A percentile compares a stretch with the other conserved stretches of the same genome.
Evolutionary conservation across 2,329 filamentous ascomycete genomes (phyloP).

Genomic region (Diaporthe destruens): DNA sequence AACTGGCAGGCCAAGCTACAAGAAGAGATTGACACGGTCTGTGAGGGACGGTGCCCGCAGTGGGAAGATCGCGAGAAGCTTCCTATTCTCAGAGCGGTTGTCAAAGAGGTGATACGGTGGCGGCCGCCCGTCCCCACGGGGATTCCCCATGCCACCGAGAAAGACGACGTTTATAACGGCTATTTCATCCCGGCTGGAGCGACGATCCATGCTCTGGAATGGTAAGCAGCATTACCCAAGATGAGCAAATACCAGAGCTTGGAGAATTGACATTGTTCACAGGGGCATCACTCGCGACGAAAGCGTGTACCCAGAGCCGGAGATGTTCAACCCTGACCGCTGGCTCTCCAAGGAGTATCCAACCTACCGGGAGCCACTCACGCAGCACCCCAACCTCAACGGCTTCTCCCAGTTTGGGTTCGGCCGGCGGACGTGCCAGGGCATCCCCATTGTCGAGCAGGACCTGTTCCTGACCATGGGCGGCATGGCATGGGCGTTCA

Average conservation of each 20-base stretch:
- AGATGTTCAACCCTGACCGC: conserved; percentile 55
- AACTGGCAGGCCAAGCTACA: conserved; percentile 52
- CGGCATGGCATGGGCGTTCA: conserved; percentile 53
- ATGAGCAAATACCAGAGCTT: not conserved
- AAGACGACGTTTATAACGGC: conserved; percentile 65
- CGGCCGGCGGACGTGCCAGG: conserved; percentile 63
- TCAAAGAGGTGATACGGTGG: conserved; percentile 68
- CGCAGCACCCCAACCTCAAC: conserved; percentile 53
- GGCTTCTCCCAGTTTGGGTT: conserved; percentile 65
- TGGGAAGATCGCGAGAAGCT: conserved; percentile 61
- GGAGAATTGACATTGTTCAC: not conserved
- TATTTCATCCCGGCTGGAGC: conserved; percentile 65
- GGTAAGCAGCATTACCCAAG: conserved; percentile 50
- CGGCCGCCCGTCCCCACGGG: conserved; percentile 66
- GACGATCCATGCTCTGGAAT: conserved; percentile 65
- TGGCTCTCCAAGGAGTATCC: conserved; percentile 55
- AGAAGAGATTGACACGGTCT: conserved; percentile 61
- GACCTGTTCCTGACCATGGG: conserved; percentile 56
- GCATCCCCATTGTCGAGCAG: conserved; percentile 56
- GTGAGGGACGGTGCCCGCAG: conserved; percentile 57
- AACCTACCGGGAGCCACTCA: conserved; percentile 56
- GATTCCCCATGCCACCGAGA: conserved; percentile 64
- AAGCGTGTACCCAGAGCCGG: conserved; percentile 52
- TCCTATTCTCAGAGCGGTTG: conserved; percentile 60
- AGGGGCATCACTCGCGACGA: conserved; percentile 62